Base-by-base conservation (phyloP, 1,139 yeast genomes). In the Fermentozyma sake region DNA sequence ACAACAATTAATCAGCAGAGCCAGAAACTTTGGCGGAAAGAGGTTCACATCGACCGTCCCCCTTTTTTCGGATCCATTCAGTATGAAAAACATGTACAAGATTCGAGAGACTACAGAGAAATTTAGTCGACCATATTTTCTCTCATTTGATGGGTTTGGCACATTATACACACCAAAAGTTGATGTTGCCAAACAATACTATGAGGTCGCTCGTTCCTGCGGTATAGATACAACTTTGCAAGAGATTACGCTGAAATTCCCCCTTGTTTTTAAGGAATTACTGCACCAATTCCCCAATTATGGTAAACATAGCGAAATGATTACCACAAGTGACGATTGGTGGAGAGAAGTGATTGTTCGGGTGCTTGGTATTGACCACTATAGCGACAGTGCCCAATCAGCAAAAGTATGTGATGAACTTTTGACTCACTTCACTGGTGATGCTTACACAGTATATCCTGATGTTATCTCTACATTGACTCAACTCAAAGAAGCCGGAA, bases 71-170 rank as follows among this genome's bases (percentile, higher is more conserved):
- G 51, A 52, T 23, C 65, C 67, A 1, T 48, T 58, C 27, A 38
- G 46, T 14, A 35, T 48, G 14, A 48, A 42, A 16, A 52, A 52
- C 22, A 38, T 49, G 6, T 38, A 51, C 19, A 50, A 39, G 29
- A 46, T 59, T 18, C 41, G 65, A 31, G 66, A 61, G 23, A 49
- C 67, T 4, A 39, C 42, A 13, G 33, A 46, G 22, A 32, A 32
- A 22, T 65, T 63, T 32, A 53, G 63, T 15, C 51, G 46, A 22
- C 83, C 84, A 3, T 58, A 58, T 21, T 48, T 78, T 9, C 52
- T 80, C 0, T 74, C 86, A 1, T 68, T 80, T 35, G 89, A 80
- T 52, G 80, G 79, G 0, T 79, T 77, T 51, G 79, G 76, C 23
- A 79, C 87, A 0, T 49, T 80, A 7, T 79, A 77, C 45, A 57